These are phyloP conservation scores for Pouteria glomerata DNA, from an alignment of 148 eudicot species.

Conservation along the genomic window DNA sequence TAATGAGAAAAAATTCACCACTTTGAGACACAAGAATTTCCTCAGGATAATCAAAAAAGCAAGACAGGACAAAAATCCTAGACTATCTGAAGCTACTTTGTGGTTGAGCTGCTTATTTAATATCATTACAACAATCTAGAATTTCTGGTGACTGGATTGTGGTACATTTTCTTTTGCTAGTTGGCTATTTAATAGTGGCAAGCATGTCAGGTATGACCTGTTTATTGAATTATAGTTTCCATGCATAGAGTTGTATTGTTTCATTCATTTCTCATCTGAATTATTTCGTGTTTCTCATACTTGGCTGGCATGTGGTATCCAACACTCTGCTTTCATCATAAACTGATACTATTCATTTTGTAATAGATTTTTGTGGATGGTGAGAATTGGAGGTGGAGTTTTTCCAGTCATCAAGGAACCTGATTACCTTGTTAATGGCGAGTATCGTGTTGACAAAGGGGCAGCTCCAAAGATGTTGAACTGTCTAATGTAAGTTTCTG, in stretches of 20 bases:
- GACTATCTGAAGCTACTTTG: slow-evolving; percentile 1
- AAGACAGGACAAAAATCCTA: too few species aligned
- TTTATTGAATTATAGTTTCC: not conserved
- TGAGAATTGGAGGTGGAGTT: slow-evolving; percentile 97
- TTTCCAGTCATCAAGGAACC: slow-evolving; percentile 97
- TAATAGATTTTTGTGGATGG: slow-evolving; percentile 96
- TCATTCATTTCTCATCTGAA: not conserved
- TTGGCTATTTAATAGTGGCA: not conserved
- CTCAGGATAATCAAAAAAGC: too few species aligned
- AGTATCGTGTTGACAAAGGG: slow-evolving; percentile 97
- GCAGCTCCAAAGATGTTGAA: slow-evolving; percentile 98
- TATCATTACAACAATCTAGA: not conserved
- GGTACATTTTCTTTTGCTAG: too few species aligned
- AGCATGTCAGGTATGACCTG: not conserved
- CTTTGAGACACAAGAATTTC: too few species aligned
- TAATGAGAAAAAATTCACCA: too few species aligned
- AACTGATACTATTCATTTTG: slow-evolving; percentile 6
- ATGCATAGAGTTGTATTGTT: not conserved
- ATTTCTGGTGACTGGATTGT: too few species aligned
- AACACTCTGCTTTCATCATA: not conserved
- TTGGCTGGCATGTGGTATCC: not conserved
- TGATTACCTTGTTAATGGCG: slow-evolving; percentile 97
- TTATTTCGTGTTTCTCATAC: not conserved
- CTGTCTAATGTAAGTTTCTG: slow-evolving; percentile 87
- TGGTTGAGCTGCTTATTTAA: not conserved